Evolutionary conservation across 2,329 filamentous ascomycete species (phyloP), one percentile per base, ranked within the genome.

Genomic region (Colletotrichum horii): DNA sequence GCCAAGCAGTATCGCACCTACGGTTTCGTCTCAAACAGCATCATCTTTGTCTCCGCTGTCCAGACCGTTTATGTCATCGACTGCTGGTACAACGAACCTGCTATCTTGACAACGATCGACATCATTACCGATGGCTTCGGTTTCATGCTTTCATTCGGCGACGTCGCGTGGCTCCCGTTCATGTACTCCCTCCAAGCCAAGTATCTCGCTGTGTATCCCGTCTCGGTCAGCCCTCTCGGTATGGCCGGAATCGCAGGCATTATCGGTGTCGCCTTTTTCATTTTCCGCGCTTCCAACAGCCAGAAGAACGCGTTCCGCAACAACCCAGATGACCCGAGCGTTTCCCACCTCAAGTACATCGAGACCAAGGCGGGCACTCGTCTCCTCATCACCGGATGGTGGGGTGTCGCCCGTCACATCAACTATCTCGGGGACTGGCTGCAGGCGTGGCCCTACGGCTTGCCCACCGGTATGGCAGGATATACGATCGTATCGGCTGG

Each of bases 341-440:
- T 98, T 71, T 90, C 92, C 56, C 93, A 98, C 81, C 91, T 98
- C 79, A 92, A 94, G 82, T 98, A 94, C 84, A 96, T 98, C 76
- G 89, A 97, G 86, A 98, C 96, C 12, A 92, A 93, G 81, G 89
- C 91, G 3, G 96, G 96, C 67, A 96, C 94, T 74, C 94, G 93
- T 79, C 91, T 98, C 34, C 89, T 98, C 78, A 92, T 93, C 5
- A 94, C 94, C 1, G 96, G 96, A 71, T 98, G 96, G 96, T 98
- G 96, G 96, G 96, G 96, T 58, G 88, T 92, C 26, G 94, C 96
- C 1, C 92, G 96, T 56, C 96, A 98, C 85, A 96, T 98, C 89
- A 98, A 98, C 87, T 98, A 98, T 85, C 86, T 98, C 1, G 96
- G 96, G 68, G 96, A 98, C 86, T 98, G 96, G 96, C 89, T 97